These are phyloP conservation scores for Gossypium aridum DNA, from an alignment of 441 rosid genomes.

Conservation along the genomic window DNA sequence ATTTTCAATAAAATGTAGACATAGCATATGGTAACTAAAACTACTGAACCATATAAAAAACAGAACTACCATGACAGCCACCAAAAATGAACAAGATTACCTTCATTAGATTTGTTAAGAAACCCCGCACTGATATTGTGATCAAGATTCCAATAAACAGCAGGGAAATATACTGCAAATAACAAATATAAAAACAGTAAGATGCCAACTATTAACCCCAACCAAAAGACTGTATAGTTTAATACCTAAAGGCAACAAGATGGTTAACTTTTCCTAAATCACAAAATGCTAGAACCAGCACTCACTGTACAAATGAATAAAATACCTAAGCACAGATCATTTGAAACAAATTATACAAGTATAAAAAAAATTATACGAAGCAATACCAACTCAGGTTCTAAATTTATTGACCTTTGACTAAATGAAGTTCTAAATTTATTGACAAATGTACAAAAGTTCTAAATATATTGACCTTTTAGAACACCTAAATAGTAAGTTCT, in stretches of 20 bases:
- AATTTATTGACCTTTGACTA: not conserved
- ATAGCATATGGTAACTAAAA: not conserved
- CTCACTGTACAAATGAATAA: not conserved
- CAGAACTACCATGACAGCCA: not conserved
- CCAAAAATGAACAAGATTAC: constrained; percentile 29
- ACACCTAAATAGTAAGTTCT: not conserved
- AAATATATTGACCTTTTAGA: not conserved
- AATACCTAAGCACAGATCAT: not conserved
- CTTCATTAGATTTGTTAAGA: constrained; percentile 96
- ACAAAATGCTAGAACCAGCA: not conserved
- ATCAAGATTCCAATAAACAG: constrained; percentile 92
- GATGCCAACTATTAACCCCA: not conserved
- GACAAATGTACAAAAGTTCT: not conserved
- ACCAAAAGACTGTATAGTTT: not conserved
- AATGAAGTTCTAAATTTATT: not conserved
- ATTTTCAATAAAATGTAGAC: not conserved
- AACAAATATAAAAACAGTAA: constrained; percentile 12
- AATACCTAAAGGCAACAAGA: constrained; percentile 8
- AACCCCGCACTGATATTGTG: constrained; percentile 93
- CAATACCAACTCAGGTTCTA: not conserved
- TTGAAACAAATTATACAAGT: not conserved
- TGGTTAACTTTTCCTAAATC: not conserved
- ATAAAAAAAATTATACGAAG: not conserved
- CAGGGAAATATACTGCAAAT: constrained; percentile 83
- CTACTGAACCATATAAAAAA: not conserved